Conservation (phyloP, 345 rosid species). For the Aethionema arabicum region DNA sequence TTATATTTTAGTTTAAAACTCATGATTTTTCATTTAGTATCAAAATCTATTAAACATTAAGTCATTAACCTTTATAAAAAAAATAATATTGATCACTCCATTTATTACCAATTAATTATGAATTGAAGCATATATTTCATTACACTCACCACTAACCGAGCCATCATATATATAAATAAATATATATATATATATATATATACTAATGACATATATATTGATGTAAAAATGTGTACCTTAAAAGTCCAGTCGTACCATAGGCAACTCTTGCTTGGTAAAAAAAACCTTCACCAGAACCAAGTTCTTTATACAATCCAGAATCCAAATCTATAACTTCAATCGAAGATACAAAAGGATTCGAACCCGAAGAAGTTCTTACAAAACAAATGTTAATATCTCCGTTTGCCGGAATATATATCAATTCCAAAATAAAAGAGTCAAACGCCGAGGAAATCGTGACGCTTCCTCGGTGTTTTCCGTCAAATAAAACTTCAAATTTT, state of each 20-base stretch:
- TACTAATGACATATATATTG: too few relatives aligned
- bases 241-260: neutral
- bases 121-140: too few relatives aligned
- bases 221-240: constrained; percentile 11
- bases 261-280: constrained; percentile 16
- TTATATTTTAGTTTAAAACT: too few relatives aligned
- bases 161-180: too few relatives aligned
- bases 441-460: neutral
- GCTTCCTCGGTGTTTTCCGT: constrained; percentile 24
- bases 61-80: too few relatives aligned
- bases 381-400: constrained; percentile 31
- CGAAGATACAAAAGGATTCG: constrained; percentile 35
- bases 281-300: constrained; percentile 31
- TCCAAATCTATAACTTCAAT: constrained; percentile 31
- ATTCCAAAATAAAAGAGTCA: neutral
- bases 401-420: constrained; percentile 24
- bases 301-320: constrained; percentile 23
- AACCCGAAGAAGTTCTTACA: constrained; percentile 24
- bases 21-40: too few relatives aligned
- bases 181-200: too few relatives aligned
- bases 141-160: too few relatives aligned
- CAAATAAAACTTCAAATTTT: constrained; percentile 17
- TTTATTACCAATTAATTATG: too few relatives aligned
- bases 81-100: too few relatives aligned
- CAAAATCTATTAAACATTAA: too few relatives aligned